Conservation (phyloP, 306 rosid species). For the Quercus berberidifolia region DNA sequence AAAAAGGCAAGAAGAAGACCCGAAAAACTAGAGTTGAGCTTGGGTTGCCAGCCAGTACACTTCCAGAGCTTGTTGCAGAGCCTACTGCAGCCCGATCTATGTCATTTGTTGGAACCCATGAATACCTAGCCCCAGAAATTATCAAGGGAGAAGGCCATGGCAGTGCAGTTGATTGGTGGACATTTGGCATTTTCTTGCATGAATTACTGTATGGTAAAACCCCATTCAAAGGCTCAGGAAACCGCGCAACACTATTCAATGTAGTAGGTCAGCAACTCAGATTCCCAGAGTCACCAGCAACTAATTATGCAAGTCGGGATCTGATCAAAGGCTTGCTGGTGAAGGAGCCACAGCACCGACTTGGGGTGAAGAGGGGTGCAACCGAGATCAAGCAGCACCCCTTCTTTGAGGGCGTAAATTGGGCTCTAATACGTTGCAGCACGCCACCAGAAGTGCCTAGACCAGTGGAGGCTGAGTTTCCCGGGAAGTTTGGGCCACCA, state of each 20-base stretch:
- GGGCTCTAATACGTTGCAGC: slow-evolving; percentile 92
- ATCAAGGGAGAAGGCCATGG: slow-evolving; percentile 99
- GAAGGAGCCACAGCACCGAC: slow-evolving; percentile 88
- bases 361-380: slow-evolving; percentile 91
- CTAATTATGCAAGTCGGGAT: slow-evolving; percentile 79
- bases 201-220: slow-evolving; percentile 94
- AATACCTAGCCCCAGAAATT: slow-evolving; percentile 96
- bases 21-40: slow-evolving; percentile 62
- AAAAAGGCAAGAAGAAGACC: slow-evolving; percentile 71
- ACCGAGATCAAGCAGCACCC: slow-evolving; percentile 93
- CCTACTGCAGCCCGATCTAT: slow-evolving; percentile 93
- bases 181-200: slow-evolving; percentile 94
- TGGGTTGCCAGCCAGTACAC: slow-evolving; percentile 55
- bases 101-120: slow-evolving; percentile 99
- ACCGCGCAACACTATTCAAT: slow-evolving; percentile 89
- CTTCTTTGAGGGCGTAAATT: slow-evolving; percentile 89
- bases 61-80: slow-evolving; percentile 99
- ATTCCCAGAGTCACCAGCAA: slow-evolving; percentile 76
- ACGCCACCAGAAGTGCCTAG: slow-evolving; percentile 95
- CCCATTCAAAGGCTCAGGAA: slow-evolving; percentile 95
- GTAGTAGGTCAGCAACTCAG: slow-evolving; percentile 91
- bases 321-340: slow-evolving; percentile 77
- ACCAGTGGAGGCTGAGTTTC: slow-evolving; percentile 60
- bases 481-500: slow-evolving; percentile 49
- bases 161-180: slow-evolving; percentile 99